Evolutionary conservation across 2,329 filamentous ascomycete species (phyloP), one percentile per base, ranked within the genome.

Genomic region (Diaporthe sp.): DNA sequence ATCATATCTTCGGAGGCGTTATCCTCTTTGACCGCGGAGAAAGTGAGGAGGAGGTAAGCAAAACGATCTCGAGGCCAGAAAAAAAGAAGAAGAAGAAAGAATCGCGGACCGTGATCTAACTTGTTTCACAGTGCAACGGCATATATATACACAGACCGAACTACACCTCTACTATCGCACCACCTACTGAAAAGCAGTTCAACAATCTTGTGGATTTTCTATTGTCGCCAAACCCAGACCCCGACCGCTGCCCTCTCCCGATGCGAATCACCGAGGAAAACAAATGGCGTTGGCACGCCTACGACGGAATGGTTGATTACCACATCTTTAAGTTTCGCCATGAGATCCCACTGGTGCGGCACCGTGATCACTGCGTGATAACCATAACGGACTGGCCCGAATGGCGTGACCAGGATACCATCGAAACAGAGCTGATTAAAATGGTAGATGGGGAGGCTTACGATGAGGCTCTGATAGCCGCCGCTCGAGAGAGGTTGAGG

Each of bases 1-100:
- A 68, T 4, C 78, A 78, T 8, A 81, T 82, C 51, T 73, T 82
- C 5, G 81, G 81, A 13, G 80, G 81, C 5, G 79, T 81, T 13
- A 76, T 77, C 19, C 62, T 80, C 6, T 81, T 80, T 65, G 78
- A 71, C 37, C 53, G 53, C 28, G 68, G 68, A 37, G 28, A 19
- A 59, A 34, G 39, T 58, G 68, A 71, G 58, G 68, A 58, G n/a
- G 51, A 71, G 68, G 68, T 58, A 46, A 71, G 68, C 19, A 44
- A 31, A 25, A 13, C 25, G n/a, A 12, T 53, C 4, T 25, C 10
- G 22, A 5, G 22, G 49, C 49, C 31, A 31, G 31, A 31, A 31
- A 31, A 31, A 31, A 31, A 31, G 31, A 31, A 31, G 31, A 31
- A 31, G 31, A 7, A 57, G 42, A 2, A 34, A 9, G 34, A 34